Conservation (phyloP, 371 early-diverging fungal genomes). For the Syncephalastrum sp. region DNA sequence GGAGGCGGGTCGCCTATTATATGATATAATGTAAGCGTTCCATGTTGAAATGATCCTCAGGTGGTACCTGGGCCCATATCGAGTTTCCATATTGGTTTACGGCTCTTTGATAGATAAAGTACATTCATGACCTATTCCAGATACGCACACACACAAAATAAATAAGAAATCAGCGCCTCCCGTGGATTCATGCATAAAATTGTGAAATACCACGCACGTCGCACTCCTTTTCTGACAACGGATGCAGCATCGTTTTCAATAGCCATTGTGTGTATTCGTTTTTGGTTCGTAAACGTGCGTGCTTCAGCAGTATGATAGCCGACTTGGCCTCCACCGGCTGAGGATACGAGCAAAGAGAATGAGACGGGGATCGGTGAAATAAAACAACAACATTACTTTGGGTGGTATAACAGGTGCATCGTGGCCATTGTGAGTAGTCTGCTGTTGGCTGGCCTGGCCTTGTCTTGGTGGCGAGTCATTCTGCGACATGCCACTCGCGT, state of each 20-base stretch:
- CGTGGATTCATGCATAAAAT: not conserved
- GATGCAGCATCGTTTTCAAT: slow-evolving; percentile 42
- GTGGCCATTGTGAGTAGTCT: no score
- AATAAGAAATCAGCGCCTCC: not conserved
- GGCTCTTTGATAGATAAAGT: slow-evolving; percentile 38
- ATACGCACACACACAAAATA: no score
- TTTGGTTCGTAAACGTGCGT: slow-evolving; percentile 34
- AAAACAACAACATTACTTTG: no score
- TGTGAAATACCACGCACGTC: slow-evolving; percentile 22
- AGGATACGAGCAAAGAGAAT: no score
- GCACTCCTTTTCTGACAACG: slow-evolving; percentile 26
- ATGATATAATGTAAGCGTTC: not conserved
- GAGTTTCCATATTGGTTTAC: slow-evolving; percentile 37
- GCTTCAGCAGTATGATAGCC: slow-evolving; percentile 39
- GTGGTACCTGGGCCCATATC: slow-evolving; percentile 11
- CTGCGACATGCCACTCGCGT: no score
- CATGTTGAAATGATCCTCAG: not conserved
- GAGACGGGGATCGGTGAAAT: no score
- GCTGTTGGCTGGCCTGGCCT: no score
- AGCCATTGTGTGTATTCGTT: slow-evolving; percentile 52
- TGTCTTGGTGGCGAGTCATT: no score
- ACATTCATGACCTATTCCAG: slow-evolving; percentile 26
- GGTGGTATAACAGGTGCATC: no score
- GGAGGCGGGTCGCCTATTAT: not conserved
- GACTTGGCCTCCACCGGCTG: slow-evolving; percentile 45